A percentile compares a stretch with the other conserved stretches of the same genome.
Evolutionary conservation across 768 basidiomycete species (phyloP).

Genomic region (Vararia minispora): DNA sequence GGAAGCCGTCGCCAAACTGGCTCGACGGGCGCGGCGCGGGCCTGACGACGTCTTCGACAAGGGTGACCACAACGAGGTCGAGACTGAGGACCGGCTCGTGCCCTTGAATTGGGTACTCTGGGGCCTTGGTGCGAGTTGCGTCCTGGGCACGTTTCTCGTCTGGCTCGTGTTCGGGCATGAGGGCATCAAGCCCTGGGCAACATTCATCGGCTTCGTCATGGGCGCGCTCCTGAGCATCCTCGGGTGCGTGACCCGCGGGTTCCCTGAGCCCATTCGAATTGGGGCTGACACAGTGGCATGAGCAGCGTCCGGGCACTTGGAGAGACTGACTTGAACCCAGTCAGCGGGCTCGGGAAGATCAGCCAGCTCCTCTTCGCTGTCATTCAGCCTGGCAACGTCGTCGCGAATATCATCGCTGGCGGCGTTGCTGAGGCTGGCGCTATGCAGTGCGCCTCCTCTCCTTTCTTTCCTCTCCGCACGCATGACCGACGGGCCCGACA

Average conservation of each 20-base stretch:
- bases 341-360: conserved; percentile 89
- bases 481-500: conserved; percentile 24
- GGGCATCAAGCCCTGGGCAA: conserved; percentile 94
- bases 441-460: conserved; percentile 49
- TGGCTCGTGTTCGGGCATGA: conserved; percentile 86
- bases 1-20: conserved; percentile 34
- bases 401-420: conserved; percentile 97
- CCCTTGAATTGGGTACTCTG: conserved; percentile 66
- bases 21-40: conserved; percentile 4
- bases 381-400: conserved; percentile 88
- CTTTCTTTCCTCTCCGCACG: neutral
- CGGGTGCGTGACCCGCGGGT: conserved; percentile 40
- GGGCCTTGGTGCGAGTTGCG: conserved; percentile 53
- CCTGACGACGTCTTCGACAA: neutral
- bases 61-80: conserved; percentile 49
- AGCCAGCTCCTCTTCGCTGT: conserved; percentile 91
- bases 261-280: neutral
- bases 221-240: conserved; percentile 81
- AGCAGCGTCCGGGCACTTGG: conserved; percentile 83
- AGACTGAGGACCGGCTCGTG: conserved; percentile 72
- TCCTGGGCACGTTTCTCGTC: conserved; percentile 66
- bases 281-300: conserved; percentile 4
- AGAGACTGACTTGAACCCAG: conserved; percentile 90
- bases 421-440: conserved; percentile 97
- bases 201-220: conserved; percentile 68